Conservation (phyloP, 176 grass and related monocot species). For the Oryza coarctata region DNA sequence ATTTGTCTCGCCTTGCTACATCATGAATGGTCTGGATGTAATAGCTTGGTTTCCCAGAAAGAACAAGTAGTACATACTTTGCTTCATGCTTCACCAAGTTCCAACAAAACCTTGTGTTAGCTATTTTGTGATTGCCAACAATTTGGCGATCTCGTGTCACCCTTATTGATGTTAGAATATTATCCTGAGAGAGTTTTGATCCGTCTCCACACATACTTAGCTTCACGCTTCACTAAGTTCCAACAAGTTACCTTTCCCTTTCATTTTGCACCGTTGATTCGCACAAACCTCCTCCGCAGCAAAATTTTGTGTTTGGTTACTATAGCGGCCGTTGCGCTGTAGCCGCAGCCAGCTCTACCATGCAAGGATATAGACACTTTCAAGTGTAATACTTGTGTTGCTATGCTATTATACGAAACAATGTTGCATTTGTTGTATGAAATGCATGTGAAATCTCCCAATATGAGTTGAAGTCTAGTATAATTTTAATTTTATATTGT, state of each 20-base stretch:
- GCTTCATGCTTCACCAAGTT: no score
- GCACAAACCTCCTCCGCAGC: no score
- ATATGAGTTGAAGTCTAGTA: not conserved
- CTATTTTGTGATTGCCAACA: not conserved
- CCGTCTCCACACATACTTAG: no score
- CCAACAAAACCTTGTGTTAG: no score
- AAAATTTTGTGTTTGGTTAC: no score
- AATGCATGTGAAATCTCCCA: not conserved
- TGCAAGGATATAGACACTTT: no score
- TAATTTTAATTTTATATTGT: not conserved
- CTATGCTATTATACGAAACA: not conserved
- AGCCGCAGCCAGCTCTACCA: no score
- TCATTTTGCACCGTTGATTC: no score
- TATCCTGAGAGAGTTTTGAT: not conserved
- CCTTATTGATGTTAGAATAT: not conserved
- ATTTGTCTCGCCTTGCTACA: constrained; percentile 17
- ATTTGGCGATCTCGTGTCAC: no score
- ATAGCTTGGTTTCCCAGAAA: constrained; percentile 25
- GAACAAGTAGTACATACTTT: not conserved
- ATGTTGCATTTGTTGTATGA: not conserved
- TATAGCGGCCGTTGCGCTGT: no score
- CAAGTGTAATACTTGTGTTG: not conserved
- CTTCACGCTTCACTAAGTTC: no score
- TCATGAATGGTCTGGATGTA: not conserved
- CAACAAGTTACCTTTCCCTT: no score